Evolutionary conservation across 148 eudicot species (phyloP).

Genomic region (Cornus kousa): DNA sequence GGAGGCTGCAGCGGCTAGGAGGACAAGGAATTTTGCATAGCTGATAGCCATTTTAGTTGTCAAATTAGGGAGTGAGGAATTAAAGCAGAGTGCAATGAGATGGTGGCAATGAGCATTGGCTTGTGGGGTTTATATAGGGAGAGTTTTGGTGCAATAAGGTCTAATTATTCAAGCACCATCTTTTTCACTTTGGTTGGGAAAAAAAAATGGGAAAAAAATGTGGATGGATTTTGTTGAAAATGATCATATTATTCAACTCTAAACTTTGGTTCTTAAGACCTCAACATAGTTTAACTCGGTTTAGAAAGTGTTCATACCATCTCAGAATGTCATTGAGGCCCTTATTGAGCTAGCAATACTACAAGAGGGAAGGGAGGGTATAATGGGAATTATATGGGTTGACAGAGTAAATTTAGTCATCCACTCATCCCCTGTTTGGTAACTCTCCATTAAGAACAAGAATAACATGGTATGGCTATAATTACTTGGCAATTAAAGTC

Average conservation of each 20-base stretch:
- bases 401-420: background rate
- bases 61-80: too few relatives aligned
- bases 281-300: background rate
- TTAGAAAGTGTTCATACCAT: background rate
- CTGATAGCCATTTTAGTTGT: background rate
- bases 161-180: background rate
- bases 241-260: background rate
- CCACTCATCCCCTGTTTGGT: background rate
- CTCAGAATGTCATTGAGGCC: background rate
- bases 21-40: background rate
- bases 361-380: background rate
- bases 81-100: background rate
- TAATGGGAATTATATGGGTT: background rate
- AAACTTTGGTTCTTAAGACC: background rate
- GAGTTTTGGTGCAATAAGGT: too few relatives aligned
- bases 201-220: background rate
- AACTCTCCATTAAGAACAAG: background rate
- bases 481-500: background rate
- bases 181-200: conserved; percentile 4
- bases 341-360: background rate
- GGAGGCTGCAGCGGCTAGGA: conserved; percentile 3
- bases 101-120: background rate
- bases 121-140: conserved; percentile 11
- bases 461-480: background rate
- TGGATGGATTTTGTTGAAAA: too few relatives aligned